A percentile compares a stretch with the other conserved stretches of the same genome.
These are phyloP conservation scores for Saturnispora mendoncae DNA, from an alignment of 805 yeast species.

Conservation along the genomic window DNA sequence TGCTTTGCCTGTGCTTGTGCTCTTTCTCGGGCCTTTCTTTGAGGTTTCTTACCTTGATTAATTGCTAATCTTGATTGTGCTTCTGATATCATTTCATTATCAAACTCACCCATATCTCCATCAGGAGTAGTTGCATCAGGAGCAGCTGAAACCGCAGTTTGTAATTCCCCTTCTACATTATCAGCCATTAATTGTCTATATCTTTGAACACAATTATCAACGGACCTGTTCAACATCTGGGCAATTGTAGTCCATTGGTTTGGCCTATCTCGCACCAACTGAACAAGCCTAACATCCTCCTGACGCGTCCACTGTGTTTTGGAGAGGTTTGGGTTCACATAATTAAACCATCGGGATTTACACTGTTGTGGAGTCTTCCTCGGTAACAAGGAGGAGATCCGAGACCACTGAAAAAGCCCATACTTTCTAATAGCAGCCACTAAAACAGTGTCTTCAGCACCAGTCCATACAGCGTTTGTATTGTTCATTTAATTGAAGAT, in stretches of 20 bases:
- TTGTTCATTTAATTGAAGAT: background rate
- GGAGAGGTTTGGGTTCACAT: conserved; percentile 65
- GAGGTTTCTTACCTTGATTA: conserved; percentile 91
- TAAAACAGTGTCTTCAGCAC: conserved; percentile 74
- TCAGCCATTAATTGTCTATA: conserved; percentile 65
- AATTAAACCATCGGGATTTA: conserved; percentile 87
- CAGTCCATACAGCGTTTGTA: conserved; percentile 55
- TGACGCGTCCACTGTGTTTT: conserved; percentile 60
- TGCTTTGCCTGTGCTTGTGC: conserved; percentile 71
- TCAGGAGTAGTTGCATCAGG: conserved; percentile 37
- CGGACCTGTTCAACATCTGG: conserved; percentile 70
- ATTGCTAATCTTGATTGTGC: conserved; percentile 87
- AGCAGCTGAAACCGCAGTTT: too few relatives aligned
- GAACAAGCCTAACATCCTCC: conserved; percentile 67
- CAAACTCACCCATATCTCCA: conserved; percentile 76
- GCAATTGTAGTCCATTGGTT: conserved; percentile 96
- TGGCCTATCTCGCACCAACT: conserved; percentile 63
- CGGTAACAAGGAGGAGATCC: conserved; percentile 78
- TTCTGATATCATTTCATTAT: conserved; percentile 86
- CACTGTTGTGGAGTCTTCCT: conserved; percentile 88
- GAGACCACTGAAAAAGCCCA: conserved; percentile 91
- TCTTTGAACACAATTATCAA: conserved; percentile 77
- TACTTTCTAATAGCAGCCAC: conserved; percentile 89
- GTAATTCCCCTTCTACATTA: conserved; percentile 23
- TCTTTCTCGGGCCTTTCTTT: conserved; percentile 78